A percentile compares a stretch with the other conserved stretches of the same genome.
Conservation (phyloP, 1,139 yeast species). For the Sporopachydermia cereana region DNA sequence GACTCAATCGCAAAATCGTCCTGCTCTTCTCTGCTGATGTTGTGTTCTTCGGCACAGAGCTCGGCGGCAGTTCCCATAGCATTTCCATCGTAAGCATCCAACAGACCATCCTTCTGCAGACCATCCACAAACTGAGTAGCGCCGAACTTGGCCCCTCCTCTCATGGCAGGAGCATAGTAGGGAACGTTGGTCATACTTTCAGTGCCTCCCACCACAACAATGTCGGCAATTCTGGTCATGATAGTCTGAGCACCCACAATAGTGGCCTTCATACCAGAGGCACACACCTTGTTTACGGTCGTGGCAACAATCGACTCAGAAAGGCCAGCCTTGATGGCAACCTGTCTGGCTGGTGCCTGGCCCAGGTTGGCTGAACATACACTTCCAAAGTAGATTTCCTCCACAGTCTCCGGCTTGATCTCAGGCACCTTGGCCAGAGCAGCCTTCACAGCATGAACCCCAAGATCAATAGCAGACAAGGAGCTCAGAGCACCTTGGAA, state of each 20-base stretch:
- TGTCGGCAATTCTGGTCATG: constrained; percentile 79
- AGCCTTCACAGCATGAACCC: constrained; percentile 80
- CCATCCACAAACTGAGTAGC: constrained; percentile 73
- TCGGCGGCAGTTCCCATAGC: constrained; percentile 98
- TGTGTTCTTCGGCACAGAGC: constrained; percentile 72
- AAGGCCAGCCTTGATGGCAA: constrained; percentile 82
- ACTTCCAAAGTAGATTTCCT: constrained; percentile 87
- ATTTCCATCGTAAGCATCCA: constrained; percentile 74
- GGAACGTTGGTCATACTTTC: constrained; percentile 97
- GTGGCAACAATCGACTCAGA: constrained; percentile 71
- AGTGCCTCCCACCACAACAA: constrained; percentile 94
- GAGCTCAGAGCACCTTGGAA: constrained; percentile 78
- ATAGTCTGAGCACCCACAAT: constrained; percentile 87
- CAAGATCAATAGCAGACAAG: constrained; percentile 71
- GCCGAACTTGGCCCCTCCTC: constrained; percentile 86
- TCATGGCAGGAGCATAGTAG: constrained; percentile 77
- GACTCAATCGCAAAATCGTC: constrained; percentile 82
- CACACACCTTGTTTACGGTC: constrained; percentile 93
- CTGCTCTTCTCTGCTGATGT: constrained; percentile 58
- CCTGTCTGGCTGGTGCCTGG: constrained; percentile 98
- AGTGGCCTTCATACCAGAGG: constrained; percentile 88
- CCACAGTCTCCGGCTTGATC: constrained; percentile 63
- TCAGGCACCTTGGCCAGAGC: constrained; percentile 78
- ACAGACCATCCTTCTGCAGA: constrained; percentile 79
- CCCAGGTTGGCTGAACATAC: constrained; percentile 91